Evolutionary conservation across 176 grass and related monocot species (phyloP).

Genomic region (Lolium multiflorum): DNA sequence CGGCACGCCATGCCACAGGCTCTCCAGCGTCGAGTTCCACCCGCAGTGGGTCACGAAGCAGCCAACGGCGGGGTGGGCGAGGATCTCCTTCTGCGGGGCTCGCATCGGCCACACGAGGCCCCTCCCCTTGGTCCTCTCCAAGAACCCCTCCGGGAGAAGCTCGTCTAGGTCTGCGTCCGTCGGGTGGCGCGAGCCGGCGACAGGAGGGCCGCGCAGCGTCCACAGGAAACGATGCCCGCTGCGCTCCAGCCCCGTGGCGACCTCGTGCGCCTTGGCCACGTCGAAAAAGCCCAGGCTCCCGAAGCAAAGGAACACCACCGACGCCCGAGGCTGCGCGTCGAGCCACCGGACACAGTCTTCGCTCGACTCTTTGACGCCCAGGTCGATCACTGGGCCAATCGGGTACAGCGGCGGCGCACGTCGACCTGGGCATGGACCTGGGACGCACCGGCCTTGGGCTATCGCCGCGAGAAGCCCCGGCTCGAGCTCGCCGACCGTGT

Average conservation of each 20-base stretch:
- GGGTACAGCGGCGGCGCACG: constrained; percentile 50
- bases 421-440: neutral
- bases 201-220: constrained; percentile 33
- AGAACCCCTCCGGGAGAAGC: constrained; percentile 56
- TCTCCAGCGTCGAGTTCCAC: constrained; percentile 70
- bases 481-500: constrained; percentile 57
- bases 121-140: constrained; percentile 46
- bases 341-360: constrained; percentile 60
- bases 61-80: constrained; percentile 50
- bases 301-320: constrained; percentile 69
- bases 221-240: constrained; percentile 65
- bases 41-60: constrained; percentile 79
- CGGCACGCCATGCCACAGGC: constrained; percentile 59
- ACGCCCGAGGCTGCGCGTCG: constrained; percentile 52
- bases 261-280: constrained; percentile 41
- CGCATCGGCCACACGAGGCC: constrained; percentile 51
- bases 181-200: neutral
- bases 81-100: constrained; percentile 58
- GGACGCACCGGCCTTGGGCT: constrained; percentile 29
- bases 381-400: constrained; percentile 50
- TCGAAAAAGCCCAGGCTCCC: constrained; percentile 61
- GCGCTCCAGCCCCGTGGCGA: constrained; percentile 57
- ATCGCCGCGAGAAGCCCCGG: constrained; percentile 35
- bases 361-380: neutral
- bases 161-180: constrained; percentile 19